phyloP scores from a whole-genome alignment of 352 stramenopile genomes.

The Phytophthora chlamydospora region DNA sequence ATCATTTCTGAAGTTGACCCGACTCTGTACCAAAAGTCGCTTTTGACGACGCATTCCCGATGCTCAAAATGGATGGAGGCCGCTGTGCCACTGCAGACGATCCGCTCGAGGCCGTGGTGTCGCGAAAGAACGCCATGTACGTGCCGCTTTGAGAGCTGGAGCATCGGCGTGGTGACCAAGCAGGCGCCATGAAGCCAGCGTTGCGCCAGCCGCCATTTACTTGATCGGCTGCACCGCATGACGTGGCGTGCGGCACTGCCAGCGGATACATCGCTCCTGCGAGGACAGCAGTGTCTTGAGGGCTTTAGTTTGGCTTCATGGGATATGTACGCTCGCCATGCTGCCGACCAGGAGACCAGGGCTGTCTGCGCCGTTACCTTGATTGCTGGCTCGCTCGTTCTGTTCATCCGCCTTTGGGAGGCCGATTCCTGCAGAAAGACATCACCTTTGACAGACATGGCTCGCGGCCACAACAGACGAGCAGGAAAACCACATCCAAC shows the following conservation, averaged over 20 bases:
- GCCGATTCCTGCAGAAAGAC: too few relatives aligned
- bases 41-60: not conserved
- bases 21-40: slow-evolving; percentile 9
- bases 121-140: slow-evolving; percentile 12
- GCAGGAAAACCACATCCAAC: slow-evolving; percentile 9
- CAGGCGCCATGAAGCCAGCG: not conserved
- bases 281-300: not conserved
- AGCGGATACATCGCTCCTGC: slow-evolving; percentile 1
- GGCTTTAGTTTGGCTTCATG: not conserved
- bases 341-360: not conserved
- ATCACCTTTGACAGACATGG: not conserved
- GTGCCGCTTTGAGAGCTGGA: not conserved
- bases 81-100: not conserved
- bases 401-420: too few relatives aligned
- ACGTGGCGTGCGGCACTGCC: slow-evolving; percentile 1
- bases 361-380: not conserved
- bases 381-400: slow-evolving; percentile 5
- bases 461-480: slow-evolving; percentile 4
- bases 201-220: not conserved
- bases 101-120: not conserved
- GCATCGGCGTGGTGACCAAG: not conserved
- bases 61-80: too few relatives aligned
- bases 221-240: slow-evolving; percentile 1
- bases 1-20: slow-evolving; percentile 37
- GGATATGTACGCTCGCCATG: slow-evolving; percentile 2